phyloP scores from a whole-genome alignment of 495 filamentous ascomycete species.

The Podospora conica region DNA sequence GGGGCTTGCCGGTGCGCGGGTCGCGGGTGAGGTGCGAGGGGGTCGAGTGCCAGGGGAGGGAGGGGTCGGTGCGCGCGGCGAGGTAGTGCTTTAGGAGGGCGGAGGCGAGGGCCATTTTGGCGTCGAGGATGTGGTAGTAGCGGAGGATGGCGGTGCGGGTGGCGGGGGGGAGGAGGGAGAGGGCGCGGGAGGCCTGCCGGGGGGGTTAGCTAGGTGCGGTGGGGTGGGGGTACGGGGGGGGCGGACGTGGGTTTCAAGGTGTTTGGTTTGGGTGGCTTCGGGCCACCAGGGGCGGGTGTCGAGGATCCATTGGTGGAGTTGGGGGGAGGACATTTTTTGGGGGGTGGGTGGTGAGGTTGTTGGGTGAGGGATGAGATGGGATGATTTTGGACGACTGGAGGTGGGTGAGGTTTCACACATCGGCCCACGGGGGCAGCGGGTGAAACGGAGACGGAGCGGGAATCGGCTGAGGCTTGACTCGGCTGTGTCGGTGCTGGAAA shows the following conservation, averaged over 20 bases:
- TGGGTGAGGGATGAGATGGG: not conserved
- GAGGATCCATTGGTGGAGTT: constrained; percentile 41
- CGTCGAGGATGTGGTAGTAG: constrained; percentile 59
- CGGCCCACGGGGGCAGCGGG: constrained; percentile 4
- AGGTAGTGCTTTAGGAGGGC: constrained; percentile 73
- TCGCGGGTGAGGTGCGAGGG: constrained; percentile 46
- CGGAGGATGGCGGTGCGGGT: constrained; percentile 46
- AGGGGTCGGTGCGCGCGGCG: constrained; percentile 51
- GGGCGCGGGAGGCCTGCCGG: constrained; percentile 49
- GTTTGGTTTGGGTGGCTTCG: constrained; percentile 31
- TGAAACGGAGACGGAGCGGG: constrained; percentile 3
- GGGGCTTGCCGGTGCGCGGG: constrained; percentile 56
- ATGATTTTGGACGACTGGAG: constrained; percentile 1
- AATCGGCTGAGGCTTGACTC: constrained; percentile 8
- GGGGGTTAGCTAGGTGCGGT: not conserved
- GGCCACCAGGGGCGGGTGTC: constrained; percentile 43
- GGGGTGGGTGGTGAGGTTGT: not conserved
- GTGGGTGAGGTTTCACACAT: constrained; percentile 1
- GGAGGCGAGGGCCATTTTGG: constrained; percentile 65
- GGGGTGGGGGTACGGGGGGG: not conserved
- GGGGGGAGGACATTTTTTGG: constrained; percentile 11
- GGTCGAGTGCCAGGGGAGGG: constrained; percentile 60
- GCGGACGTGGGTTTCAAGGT: constrained; percentile 37
- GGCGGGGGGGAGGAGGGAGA: constrained; percentile 48
- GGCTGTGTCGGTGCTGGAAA: not conserved